Evolutionary conservation across 208 protist species (phyloP).

Genomic region (Naegleria gruberi): DNA sequence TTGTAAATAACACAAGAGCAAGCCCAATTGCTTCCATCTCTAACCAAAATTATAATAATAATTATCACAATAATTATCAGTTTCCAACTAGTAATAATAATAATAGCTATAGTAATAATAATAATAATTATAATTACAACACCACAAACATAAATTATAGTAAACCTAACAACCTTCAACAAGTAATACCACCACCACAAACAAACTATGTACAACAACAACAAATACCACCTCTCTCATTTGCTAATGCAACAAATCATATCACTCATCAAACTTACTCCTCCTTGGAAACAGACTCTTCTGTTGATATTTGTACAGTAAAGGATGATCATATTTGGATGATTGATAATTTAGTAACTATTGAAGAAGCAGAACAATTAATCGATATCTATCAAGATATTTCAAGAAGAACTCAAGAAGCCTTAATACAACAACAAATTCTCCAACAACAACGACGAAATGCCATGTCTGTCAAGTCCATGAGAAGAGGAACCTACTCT

Average conservation of each 20-base stretch:
- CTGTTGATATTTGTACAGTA: background rate
- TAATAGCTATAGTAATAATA: too few relatives aligned
- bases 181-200: too few relatives aligned
- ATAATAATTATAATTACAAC: too few relatives aligned
- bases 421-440: background rate
- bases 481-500: too few relatives aligned
- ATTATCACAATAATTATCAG: background rate
- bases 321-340: background rate
- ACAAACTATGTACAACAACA: background rate
- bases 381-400: background rate
- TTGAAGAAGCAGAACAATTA: slow-evolving; percentile 11
- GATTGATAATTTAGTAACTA: background rate
- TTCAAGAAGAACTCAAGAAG: background rate
- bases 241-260: background rate
- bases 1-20: background rate
- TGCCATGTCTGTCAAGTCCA: too few relatives aligned
- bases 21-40: too few relatives aligned
- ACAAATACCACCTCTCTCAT: background rate
- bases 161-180: background rate
- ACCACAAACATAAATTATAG: too few relatives aligned
- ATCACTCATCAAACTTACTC: background rate
- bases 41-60: background rate
- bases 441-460: background rate
- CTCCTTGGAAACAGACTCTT: background rate
- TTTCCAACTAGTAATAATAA: too few relatives aligned